Evolutionary conservation across 805 yeast species (phyloP), one percentile per base, ranked within the genome.

Genomic region (Yamadazyma endophytica): DNA sequence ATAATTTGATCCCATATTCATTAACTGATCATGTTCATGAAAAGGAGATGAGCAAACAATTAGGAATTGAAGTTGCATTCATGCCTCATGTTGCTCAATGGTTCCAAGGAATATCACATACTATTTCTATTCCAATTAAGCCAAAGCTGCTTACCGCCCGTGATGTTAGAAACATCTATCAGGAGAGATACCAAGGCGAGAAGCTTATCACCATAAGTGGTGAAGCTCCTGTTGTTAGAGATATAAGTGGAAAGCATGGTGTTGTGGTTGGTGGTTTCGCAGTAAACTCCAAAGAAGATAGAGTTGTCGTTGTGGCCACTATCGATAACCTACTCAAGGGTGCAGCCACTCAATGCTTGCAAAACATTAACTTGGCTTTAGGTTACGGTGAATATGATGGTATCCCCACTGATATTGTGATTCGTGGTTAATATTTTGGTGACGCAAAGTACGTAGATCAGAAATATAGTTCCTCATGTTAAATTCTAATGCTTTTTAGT

Each of bases 61-160:
- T 92, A 39, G 95, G 94, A 3, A 61, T 65, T 25, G 74, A 77
- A 20, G 87, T 92, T 29, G 90, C 95, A 4, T 92, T 92, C 58
- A 77, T 84, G 43, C 98, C 99, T 13, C 99, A 92, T 52, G 99
- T 92, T 38, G 98, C 97, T 2, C 94, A 83, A 57, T 92, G 98
- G 98, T 92, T 92, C 78, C 97, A 94, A 64, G 99, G 99, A 47
- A 92, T 92, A 46, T 73, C 96, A 2, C 84, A 84, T 50, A 90
- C 99, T 13, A 81, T 92, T 33, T 79, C 87, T 24, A 83, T 92
- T 37, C 98, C 98, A 31, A 74, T 92, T 51, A 80, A 75, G 48
- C 58, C 56, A 33, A 67, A 73, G 40, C 69, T 76, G 32, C 63
- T 89, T 43, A 75, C 90, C 6, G 72, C 92, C 8, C 77, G 95